These are phyloP conservation scores for Capsella rubella DNA, from an alignment of 441 rosid genomes.

Conservation along the genomic window DNA sequence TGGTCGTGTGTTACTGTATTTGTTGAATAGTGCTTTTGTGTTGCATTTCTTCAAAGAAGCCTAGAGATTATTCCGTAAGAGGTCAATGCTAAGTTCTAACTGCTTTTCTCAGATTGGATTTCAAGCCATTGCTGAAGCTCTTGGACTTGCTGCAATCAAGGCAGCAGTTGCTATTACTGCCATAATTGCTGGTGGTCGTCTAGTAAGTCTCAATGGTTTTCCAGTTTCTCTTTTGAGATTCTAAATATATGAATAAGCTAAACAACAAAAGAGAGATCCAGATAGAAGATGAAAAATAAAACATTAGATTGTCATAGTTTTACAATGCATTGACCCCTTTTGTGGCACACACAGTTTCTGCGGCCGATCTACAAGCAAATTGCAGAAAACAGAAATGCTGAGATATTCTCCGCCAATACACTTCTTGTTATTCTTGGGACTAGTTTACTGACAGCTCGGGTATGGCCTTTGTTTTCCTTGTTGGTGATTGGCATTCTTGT, in stretches of 20 bases:
- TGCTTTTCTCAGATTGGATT: constrained; percentile 83
- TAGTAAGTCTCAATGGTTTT: constrained; percentile 60
- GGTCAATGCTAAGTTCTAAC: constrained; percentile 36
- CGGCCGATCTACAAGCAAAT: constrained; percentile 98
- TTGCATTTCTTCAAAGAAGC: constrained; percentile 5
- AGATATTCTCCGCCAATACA: constrained; percentile 98
- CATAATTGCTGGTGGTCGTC: constrained; percentile 98
- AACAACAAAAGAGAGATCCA: not conserved
- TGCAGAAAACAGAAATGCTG: constrained; percentile 98
- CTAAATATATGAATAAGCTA: constrained; percentile 26
- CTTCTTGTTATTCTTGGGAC: constrained; percentile 98
- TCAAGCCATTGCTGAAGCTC: constrained; percentile 99
- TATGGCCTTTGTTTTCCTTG: constrained; percentile 48
- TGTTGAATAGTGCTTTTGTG: not conserved
- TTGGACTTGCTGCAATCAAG: constrained; percentile 96
- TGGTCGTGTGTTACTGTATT: constrained; percentile 1
- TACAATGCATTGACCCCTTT: constrained; percentile 11
- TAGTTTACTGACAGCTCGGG: constrained; percentile 99
- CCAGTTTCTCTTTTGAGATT: constrained; percentile 33
- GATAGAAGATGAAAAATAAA: constrained; percentile 1
- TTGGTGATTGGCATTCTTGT: constrained; percentile 28
- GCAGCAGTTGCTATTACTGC: constrained; percentile 95
- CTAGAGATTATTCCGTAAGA: constrained; percentile 19
- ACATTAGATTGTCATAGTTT: constrained; percentile 15
- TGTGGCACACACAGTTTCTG: constrained; percentile 75